Evolutionary conservation across 1,284 basidiomycete genomes (phyloP), one percentile per base, ranked within the genome.

Genomic region (Coniferiporia weirii): DNA sequence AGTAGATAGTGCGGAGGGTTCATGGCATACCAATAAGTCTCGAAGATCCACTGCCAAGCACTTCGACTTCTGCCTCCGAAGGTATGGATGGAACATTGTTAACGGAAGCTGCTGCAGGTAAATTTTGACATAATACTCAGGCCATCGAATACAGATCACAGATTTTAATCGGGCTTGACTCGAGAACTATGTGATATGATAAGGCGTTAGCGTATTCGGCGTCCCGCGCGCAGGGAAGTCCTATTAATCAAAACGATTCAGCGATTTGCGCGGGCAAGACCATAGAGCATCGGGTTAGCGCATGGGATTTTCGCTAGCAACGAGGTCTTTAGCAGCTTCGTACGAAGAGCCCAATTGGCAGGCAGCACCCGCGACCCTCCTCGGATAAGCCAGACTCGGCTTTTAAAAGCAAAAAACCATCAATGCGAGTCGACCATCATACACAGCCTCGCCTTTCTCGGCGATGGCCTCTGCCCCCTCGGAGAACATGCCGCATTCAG

Each of bases 1-100:
- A 49, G 34, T 54, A 38, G 38, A 44, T 47, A 58, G 43, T 17
- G 46, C 27, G 52, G 35, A 59, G 48, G 38, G 48, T 57, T 51
- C 40, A 44, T 36, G 54, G 17, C 46, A 48, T 32, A 45, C 9
- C 27, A 32, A 44, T 27, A 32, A n/a, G 17, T 46, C 34, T 56
- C 34, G 44, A 48, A 48, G 45, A 36, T 22, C n/a, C 15, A 12
- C 6, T 36, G 56, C 56, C 56, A 58, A 58, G 56, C 36, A 48
- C 17, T 17, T 40, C 40, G 43, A 50, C 38, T 36, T 22, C 19
- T 40, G 50, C 12, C 32, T 38, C 56, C 45, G 50, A 22, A 50
- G 27, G 32, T 36, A 32, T 52, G 50, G 50, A 52, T 51, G 43
- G 43, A 58, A 51, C 49, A 35, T 57, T 34, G 4, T 38, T 52